Conservation (phyloP, 75 land plant genomes). For the Picea glauca region DNA sequence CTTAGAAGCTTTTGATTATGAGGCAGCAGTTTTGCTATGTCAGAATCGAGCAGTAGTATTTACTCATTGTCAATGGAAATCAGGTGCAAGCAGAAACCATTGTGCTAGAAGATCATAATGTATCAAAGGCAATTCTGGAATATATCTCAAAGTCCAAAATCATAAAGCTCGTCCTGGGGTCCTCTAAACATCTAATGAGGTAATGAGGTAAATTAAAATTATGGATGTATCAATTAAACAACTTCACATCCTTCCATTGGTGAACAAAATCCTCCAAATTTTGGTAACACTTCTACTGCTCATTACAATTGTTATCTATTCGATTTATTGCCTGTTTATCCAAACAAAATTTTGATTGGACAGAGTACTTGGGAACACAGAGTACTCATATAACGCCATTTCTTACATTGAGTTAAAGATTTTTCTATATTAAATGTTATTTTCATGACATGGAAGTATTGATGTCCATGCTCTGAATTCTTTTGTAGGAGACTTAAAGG, state of each 20-base stretch:
- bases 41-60: background rate
- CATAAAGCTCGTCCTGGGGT: constrained; percentile 44
- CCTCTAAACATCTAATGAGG: constrained; percentile 5
- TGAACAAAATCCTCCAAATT: no score
- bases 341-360: background rate
- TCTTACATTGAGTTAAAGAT: no score
- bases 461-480: no score
- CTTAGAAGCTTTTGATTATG: background rate
- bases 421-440: no score
- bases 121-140: constrained; percentile 37
- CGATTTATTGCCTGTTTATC: background rate
- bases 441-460: no score
- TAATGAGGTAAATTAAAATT: no score
- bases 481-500: constrained; percentile 33
- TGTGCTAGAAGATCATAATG: constrained; percentile 50
- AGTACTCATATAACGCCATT: no score
- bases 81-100: constrained; percentile 35
- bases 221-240: no score
- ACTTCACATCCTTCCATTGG: no score
- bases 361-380: no score
- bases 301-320: background rate
- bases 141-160: constrained; percentile 27
- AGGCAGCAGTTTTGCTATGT: background rate
- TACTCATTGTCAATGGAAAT: background rate
- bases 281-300: background rate